Evolutionary conservation across 306 rosid species (phyloP).

Genomic region (Luffa acutangula): DNA sequence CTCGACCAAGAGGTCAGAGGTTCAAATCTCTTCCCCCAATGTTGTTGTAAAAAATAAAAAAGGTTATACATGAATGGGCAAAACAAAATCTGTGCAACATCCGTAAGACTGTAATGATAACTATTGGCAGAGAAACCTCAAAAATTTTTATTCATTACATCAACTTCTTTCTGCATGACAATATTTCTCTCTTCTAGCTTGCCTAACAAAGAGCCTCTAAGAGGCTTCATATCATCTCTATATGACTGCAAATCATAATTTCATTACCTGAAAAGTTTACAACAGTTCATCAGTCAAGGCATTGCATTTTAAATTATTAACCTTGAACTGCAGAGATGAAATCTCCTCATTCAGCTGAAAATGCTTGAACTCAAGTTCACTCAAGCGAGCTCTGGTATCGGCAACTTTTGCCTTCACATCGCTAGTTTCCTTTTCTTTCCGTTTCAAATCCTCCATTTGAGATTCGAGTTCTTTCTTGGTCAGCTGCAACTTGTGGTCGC

Average conservation of each 20-base stretch:
- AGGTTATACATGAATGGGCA: not conserved
- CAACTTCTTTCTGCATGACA: not conserved
- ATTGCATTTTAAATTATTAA: constrained; percentile 30
- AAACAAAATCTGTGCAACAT: not conserved
- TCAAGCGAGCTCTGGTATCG: constrained; percentile 39
- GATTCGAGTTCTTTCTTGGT: constrained; percentile 40
- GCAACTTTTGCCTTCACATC: constrained; percentile 32
- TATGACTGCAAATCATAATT: not conserved
- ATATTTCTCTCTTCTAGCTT: not conserved
- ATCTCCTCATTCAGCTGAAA: constrained; percentile 27
- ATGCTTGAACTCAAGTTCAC: constrained; percentile 47
- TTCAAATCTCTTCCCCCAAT: too few relatives aligned
- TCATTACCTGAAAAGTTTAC: constrained; percentile 11
- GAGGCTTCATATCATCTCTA: not conserved
- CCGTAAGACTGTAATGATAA: not conserved
- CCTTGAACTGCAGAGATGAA: constrained; percentile 44
- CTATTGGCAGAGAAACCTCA: not conserved
- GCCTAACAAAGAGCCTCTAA: not conserved
- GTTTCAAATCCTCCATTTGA: constrained; percentile 32
- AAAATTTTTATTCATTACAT: not conserved
- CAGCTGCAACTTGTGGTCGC: constrained; percentile 33
- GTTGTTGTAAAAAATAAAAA: too few relatives aligned
- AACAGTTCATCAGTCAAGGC: constrained; percentile 39
- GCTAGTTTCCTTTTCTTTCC: constrained; percentile 48
- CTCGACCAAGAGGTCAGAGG: too few relatives aligned